Base-by-base conservation (phyloP, 345 rosid genomes). In the Hevea brasiliensis region DNA sequence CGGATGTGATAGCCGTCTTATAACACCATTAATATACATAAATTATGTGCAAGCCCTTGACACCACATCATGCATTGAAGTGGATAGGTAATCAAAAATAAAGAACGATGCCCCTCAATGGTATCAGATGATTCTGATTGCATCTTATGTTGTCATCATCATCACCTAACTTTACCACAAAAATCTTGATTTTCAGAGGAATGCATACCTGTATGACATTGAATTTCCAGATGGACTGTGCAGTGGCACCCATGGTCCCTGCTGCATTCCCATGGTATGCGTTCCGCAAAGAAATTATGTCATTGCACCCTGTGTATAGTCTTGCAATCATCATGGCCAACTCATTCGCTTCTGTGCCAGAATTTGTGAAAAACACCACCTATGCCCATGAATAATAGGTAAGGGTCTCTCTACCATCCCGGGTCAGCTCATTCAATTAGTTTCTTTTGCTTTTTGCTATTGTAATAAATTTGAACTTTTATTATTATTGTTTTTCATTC, bases 291-390 rank as follows among this genome's bases (percentile, higher is more conserved):
- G 99, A 91, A 44, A 96, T 90, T 72, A 96, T 86, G 61, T 93
- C 99, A 60, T 96, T 88, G 73, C 85, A 84, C 0, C 99, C 99
- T 0, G 98, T 91, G 64, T 96, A 96, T 76, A 96, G 61, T 65
- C 88, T 91, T 1, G 98, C 94, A 50, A 93, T 93, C 99, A 96
- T 96, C 82, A 96, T 71, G 2, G 99, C 98, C 69, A 96, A 72
- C 69, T 96, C 99, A 67, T 96, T 96, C 0, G 99, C 99, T 78
- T 96, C 99, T 0, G 98, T 96, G 27, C 99, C 99, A 0, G 98
- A 96, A 79, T 96, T 96, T 7, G 99, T 93, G 80, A 96, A 91
- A 72, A 91, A 96, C 15, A 88, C 96, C 51, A 96, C 98, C 98
- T 94, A 35, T 87, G 27, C 47, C 20, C 44, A 56, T 11, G n/a